These are phyloP conservation scores for Achlya hypogyna DNA, from an alignment of 352 stramenopile species.

Conservation along the genomic window DNA sequence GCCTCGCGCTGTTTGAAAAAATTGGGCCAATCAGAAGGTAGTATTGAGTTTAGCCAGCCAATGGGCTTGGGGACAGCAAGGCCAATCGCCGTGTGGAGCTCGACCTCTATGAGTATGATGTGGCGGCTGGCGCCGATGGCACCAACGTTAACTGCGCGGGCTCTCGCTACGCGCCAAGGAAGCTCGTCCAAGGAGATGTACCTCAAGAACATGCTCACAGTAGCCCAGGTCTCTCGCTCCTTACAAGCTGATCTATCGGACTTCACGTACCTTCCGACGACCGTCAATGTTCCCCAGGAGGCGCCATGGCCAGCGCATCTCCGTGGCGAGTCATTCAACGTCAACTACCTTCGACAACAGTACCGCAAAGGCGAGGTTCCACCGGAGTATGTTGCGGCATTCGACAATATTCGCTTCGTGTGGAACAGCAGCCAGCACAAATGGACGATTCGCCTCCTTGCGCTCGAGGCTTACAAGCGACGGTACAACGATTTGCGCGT, in stretches of 20 bases:
- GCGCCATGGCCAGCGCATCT: conserved; percentile 15
- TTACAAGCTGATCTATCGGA: conserved; percentile 10
- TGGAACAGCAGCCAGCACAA: conserved; percentile 10
- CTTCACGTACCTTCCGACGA: conserved; percentile 9
- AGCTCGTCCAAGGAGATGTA: neutral
- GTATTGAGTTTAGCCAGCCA: too few relatives aligned
- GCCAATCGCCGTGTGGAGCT: neutral
- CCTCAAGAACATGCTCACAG: neutral
- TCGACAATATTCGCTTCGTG: conserved; percentile 10
- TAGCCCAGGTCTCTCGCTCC: neutral
- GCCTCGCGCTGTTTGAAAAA: too few relatives aligned
- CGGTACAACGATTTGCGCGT: neutral
- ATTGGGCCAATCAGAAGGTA: too few relatives aligned
- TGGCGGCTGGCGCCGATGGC: neutral
- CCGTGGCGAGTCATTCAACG: conserved; percentile 6
- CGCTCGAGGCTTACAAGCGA: neutral
- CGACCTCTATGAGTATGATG: neutral
- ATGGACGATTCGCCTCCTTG: neutral
- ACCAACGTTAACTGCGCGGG: neutral
- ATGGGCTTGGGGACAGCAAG: neutral
- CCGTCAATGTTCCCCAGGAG: conserved; percentile 1
- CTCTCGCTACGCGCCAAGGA: neutral
- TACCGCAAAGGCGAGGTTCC: neutral
- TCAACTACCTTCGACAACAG: conserved; percentile 8
- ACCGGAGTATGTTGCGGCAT: neutral